phyloP scores from a whole-genome alignment of 371 early-diverging fungal genomes.

The Mucor racemosus region DNA sequence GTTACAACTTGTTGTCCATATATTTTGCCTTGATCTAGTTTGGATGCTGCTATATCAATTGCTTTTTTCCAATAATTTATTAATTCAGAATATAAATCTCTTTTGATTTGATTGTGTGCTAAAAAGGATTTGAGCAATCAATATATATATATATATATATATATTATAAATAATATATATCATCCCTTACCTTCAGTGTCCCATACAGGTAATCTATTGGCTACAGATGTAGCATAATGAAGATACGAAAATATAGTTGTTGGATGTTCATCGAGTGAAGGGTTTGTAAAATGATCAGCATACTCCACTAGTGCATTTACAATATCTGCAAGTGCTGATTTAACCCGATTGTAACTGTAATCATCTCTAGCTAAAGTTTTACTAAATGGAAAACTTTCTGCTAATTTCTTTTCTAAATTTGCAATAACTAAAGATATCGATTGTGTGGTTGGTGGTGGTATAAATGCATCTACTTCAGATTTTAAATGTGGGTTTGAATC shows the following conservation, averaged over 20 bases:
- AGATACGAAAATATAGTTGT: conserved; percentile 74
- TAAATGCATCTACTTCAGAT: conserved; percentile 59
- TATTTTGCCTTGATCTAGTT: conserved; percentile 77
- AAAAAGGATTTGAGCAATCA: neutral
- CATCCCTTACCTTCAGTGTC: conserved; percentile 41
- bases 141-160: neutral
- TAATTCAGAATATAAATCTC: conserved; percentile 65
- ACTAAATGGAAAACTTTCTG: conserved; percentile 77
- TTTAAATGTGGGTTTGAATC: conserved; percentile 75
- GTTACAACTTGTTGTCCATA: conserved; percentile 71
- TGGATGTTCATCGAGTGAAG: conserved; percentile 70
- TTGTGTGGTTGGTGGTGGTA: conserved; percentile 81
- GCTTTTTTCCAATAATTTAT: conserved; percentile 76
- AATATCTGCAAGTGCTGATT: conserved; percentile 15
- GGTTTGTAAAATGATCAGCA: conserved; percentile 74
- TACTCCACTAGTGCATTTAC: conserved; percentile 76
- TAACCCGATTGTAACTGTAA: conserved; percentile 24
- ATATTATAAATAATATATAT: neutral
- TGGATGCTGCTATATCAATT: conserved; percentile 67
- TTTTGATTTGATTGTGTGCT: conserved; percentile 67
- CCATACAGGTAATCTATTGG: conserved; percentile 80
- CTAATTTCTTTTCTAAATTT: conserved; percentile 68
- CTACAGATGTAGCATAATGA: conserved; percentile 67
- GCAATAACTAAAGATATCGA: conserved; percentile 69
- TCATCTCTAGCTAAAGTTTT: conserved; percentile 20